Evolutionary conservation across 208 protist species (phyloP).

Genomic region (Tritrichomonas foetus): DNA sequence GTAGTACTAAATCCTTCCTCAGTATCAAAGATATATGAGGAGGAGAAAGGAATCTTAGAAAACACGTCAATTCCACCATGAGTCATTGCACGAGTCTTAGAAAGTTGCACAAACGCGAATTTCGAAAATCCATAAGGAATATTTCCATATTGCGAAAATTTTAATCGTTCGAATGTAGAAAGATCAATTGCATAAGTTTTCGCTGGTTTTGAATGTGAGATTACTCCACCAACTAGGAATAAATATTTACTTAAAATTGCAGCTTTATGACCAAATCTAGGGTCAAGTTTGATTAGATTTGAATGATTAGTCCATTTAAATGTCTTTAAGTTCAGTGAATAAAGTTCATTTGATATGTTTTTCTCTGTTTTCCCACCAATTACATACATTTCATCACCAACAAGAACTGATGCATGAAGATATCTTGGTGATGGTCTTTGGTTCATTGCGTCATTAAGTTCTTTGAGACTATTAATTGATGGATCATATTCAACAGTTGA

Average conservation of each 20-base stretch:
- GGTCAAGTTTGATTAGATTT: too few species aligned
- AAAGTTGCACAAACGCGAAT: not conserved
- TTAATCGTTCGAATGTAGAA: too few species aligned
- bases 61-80: not conserved
- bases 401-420: not conserved
- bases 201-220: too few species aligned
- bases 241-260: too few species aligned
- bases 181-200: too few species aligned
- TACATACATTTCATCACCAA: not conserved
- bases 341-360: not conserved
- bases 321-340: not conserved
- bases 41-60: not conserved
- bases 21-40: not conserved
- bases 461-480: not conserved
- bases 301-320: not conserved
- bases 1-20: not conserved
- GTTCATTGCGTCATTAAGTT: not conserved
- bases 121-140: too few species aligned
- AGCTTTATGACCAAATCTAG: too few species aligned
- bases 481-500: not conserved
- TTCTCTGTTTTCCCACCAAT: not conserved
- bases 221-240: too few species aligned
- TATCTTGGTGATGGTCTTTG: not conserved
- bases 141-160: too few species aligned
- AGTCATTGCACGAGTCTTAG: not conserved